These are phyloP conservation scores for Posidonia australis DNA, from an alignment of 106 monocot genomes.

Conservation along the genomic window DNA sequence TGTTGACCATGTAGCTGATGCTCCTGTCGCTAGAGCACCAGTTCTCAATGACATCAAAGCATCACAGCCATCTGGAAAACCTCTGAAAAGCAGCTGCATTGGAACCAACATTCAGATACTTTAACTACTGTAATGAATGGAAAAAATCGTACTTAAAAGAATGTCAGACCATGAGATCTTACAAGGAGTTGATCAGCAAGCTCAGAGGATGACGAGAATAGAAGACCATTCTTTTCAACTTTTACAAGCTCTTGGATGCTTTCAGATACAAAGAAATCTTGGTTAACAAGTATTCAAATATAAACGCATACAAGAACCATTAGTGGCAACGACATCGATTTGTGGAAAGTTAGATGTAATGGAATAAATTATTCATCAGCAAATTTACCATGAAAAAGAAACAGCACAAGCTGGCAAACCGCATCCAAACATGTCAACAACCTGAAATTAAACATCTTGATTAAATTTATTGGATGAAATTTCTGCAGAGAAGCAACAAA, in stretches of 20 bases:
- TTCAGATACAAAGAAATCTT: slow-evolving; percentile 6
- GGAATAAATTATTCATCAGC: not conserved
- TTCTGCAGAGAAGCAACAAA: not conserved
- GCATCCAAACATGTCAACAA: slow-evolving; percentile 98
- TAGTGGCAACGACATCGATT: too few relatives aligned
- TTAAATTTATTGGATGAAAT: not conserved
- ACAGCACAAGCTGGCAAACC: slow-evolving; percentile 88
- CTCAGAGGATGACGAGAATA: slow-evolving; percentile 81
- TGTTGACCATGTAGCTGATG: slow-evolving; percentile 52
- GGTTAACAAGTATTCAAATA: not conserved
- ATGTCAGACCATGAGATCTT: slow-evolving; percentile 1
- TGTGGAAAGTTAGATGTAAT: not conserved
- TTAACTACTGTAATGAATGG: not conserved
- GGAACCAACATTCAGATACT: not conserved
- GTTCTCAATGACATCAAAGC: slow-evolving; percentile 41
- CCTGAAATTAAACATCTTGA: slow-evolving; percentile 28
- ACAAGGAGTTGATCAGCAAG: slow-evolving; percentile 91
- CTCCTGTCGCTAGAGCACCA: slow-evolving; percentile 41
- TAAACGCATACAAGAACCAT: not conserved
- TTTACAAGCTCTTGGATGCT: slow-evolving; percentile 90
- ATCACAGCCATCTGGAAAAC: slow-evolving; percentile 63
- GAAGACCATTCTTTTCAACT: slow-evolving; percentile 73
- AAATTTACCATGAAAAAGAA: slow-evolving; percentile 70
- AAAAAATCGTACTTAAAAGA: not conserved
- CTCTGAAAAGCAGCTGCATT: slow-evolving; percentile 84